Evolutionary conservation across 2,329 filamentous ascomycete species (phyloP), one percentile per base, ranked within the genome.

Genomic region (Cladosporium velox): DNA sequence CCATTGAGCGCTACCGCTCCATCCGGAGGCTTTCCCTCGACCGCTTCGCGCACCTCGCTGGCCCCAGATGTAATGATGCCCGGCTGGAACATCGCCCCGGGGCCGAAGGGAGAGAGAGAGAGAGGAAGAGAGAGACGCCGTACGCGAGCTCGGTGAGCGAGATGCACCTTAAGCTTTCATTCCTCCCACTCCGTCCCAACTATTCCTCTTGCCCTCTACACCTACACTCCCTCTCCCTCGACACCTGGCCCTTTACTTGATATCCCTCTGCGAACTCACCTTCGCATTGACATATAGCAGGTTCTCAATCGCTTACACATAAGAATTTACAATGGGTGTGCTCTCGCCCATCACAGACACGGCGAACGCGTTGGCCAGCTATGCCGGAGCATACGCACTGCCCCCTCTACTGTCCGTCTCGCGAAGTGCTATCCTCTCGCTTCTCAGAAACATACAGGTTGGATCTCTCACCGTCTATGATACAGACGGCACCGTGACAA

Each of bases 381-480:
- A 79, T 64, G 77, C 82, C 35, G 79, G 79, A 60, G 77, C 80
- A 11, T 78, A 82, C 67, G 79, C 81, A 11, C 84, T 83, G 80
- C 79, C 75, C 7, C 81, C 83, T 26, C 72, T 84, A 6, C 79
- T 85, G 34, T 76, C 77, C 4, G 38, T 83, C 59, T 84, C 81
- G 59, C 79, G 81, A 58, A 79, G 75, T 64, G 78, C 79, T 11
- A 79, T 82, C 26, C 75, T 84, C 55, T 77, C 79, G 26, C 74
- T 84, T 35, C 73, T 85, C 28, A 72, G 78, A 18, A 77, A 78
- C 34, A 81, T 85, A 38, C 77, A 81, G 66, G 68, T 79, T 12
- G 83, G 83, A 14, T 80, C 80, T 38, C 75, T 85, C 35, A 77
- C 77, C 4, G 72, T 85, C 32, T 78, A 70, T 66, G 84, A 80